Evolutionary conservation across 2,329 filamentous ascomycete genomes (phyloP), one percentile per base, ranked within the genome.

Genomic region (Calycina herbarum): DNA sequence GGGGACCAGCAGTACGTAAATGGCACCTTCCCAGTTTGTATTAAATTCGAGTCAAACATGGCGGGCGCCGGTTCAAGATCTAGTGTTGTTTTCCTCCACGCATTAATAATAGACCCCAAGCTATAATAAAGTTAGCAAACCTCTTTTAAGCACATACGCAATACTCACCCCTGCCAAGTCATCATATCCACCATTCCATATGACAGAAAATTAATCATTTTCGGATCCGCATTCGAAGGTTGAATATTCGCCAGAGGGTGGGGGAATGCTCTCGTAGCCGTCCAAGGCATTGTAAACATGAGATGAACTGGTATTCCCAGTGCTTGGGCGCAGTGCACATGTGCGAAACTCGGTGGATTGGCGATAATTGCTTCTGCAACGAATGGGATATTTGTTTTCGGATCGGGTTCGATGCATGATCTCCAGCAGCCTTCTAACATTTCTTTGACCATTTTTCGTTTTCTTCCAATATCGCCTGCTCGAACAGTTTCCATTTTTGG

Each of bases 381-480:
- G 40, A 74, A 72, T 17, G 68, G 72, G 2, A 56, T 24, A 11
- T 59, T 29, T 2, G 68, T 66, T 20, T 33, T 29, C 11, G 61
- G 61, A 62, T 74, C 72, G 2, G 78, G 74, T 76, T 95, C 89
- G 70, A 91, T 89, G 74, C 92, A 96, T 0, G 91, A 92, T 70
- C 87, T 82, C 93, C 93, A 96, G 73, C 91, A 94, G 0, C 93
- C 92, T 31, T 89, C 81, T 17, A 96, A 79, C 69, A 95, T 94
- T 66, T 91, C 84, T 64, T 86, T 85, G 61, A 95, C 91, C 27
- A 89, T 90, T 68, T 84, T 86, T 20, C 92, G 83, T 42, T 91
- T 83, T 76, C 87, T 89, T 54, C 84, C 86, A 60, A 95, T 85
- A 73, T 94, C 92, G 4, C 92, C 92, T 68, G 84, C 89, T 66